Conservation (phyloP, 2,329 filamentous ascomycete genomes). For the Botrytis squamosa region DNA sequence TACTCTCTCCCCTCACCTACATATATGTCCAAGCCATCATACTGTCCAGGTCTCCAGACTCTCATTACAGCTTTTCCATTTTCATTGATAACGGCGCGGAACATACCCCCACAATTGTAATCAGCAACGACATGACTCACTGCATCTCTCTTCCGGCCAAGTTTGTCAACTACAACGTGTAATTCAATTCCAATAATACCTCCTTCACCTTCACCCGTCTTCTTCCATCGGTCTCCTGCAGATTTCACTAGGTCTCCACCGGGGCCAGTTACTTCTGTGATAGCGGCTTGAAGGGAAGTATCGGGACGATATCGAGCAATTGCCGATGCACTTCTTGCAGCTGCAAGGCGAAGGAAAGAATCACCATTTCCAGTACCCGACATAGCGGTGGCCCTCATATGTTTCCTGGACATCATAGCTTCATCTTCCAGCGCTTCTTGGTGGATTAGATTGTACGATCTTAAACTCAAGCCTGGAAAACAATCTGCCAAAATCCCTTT, state of each 20-base stretch:
- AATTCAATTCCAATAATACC: constrained; percentile 82
- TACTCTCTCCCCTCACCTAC: constrained; percentile 38
- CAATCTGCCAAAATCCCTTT: constrained; percentile 57
- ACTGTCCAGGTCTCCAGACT: constrained; percentile 48
- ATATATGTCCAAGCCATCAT: constrained; percentile 37
- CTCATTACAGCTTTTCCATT: constrained; percentile 56
- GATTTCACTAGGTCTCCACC: constrained; percentile 72
- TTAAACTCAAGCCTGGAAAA: constrained; percentile 46
- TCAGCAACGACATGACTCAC: constrained; percentile 64
- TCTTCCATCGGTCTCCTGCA: constrained; percentile 70
- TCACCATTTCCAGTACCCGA: constrained; percentile 89
- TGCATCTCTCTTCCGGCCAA: constrained; percentile 41
- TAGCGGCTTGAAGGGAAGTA: constrained; percentile 53
- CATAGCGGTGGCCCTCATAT: constrained; percentile 49
- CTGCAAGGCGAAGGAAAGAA: constrained; percentile 73
- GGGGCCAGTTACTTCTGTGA: constrained; percentile 66
- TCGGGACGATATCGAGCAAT: constrained; percentile 62
- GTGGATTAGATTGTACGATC: constrained; percentile 35
- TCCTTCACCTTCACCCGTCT: constrained; percentile 75
- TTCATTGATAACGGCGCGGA: constrained; percentile 72
- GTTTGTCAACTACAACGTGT: constrained; percentile 48
- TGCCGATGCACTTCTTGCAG: constrained; percentile 69
- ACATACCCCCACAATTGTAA: constrained; percentile 87
- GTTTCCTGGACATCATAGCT: constrained; percentile 28
- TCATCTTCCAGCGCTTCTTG: constrained; percentile 27